Conservation (phyloP, 345 rosid genomes). For the Leavenworthia alabamica region DNA sequence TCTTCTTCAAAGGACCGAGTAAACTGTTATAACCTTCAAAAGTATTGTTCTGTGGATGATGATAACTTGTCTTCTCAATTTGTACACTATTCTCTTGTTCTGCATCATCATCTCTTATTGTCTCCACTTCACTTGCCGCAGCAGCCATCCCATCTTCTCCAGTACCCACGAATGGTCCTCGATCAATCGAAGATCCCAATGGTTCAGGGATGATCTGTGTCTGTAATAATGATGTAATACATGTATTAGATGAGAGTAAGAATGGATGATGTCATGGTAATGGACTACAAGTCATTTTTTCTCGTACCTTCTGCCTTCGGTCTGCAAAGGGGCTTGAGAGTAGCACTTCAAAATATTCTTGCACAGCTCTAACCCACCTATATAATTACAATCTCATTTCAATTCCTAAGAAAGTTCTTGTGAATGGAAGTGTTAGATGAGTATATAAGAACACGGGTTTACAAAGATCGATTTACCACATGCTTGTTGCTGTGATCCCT, state of each 20-base stretch:
- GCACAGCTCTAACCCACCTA: constrained; percentile 83
- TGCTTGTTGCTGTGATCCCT: constrained; percentile 59
- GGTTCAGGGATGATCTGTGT: constrained; percentile 19
- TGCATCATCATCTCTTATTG: constrained; percentile 12
- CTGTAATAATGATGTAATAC: neutral
- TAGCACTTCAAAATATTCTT: constrained; percentile 60
- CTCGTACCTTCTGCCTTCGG: constrained; percentile 21
- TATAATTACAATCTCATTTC: constrained; percentile 10
- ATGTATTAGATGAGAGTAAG: constrained; percentile 1
- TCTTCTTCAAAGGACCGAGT: constrained; percentile 34
- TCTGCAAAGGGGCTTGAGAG: constrained; percentile 46
- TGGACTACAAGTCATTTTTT: neutral
- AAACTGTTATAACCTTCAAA: constrained; percentile 17
- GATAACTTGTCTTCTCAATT: constrained; percentile 23
- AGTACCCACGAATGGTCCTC: constrained; percentile 51
- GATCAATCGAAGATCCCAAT: constrained; percentile 52
- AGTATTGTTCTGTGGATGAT: constrained; percentile 8
- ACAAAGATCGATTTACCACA: constrained; percentile 47
- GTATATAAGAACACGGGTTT: neutral
- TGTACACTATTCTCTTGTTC: constrained; percentile 12
- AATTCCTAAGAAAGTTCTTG: neutral
- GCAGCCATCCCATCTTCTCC: constrained; percentile 59
- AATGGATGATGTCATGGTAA: neutral
- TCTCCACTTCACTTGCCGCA: constrained; percentile 38
- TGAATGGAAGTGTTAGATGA: neutral